phyloP scores from a whole-genome alignment of 805 yeast species.

The Yarrowia keelungensis region DNA sequence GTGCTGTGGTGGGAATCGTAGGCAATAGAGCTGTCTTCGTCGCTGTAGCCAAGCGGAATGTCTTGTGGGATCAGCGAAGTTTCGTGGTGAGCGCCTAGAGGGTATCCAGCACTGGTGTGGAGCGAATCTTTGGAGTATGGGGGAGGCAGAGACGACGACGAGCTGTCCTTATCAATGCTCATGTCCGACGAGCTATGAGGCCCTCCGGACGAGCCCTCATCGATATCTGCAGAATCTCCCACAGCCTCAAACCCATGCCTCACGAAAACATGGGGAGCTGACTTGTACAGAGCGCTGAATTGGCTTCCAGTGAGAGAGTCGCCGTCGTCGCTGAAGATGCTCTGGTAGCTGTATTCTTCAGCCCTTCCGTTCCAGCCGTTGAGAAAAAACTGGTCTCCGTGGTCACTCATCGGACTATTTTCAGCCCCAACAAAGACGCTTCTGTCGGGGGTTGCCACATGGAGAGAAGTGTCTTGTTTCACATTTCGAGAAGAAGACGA shows the following conservation, averaged over 20 bases:
- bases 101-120: background rate
- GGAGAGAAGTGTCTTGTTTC: slow-evolving; percentile 12
- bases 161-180: slow-evolving; percentile 1
- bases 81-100: slow-evolving; percentile 11
- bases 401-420: background rate
- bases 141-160: background rate
- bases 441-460: slow-evolving; percentile 27
- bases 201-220: background rate
- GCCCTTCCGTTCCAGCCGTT: slow-evolving; percentile 25
- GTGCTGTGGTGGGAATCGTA: too few species aligned
- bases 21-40: too few species aligned
- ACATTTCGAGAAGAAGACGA: background rate
- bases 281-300: background rate
- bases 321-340: slow-evolving; percentile 33
- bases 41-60: background rate
- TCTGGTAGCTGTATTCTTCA: slow-evolving; percentile 11
- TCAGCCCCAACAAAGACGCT: slow-evolving; percentile 35
- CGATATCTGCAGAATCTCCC: background rate
- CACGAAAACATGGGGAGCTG: background rate
- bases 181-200: background rate
- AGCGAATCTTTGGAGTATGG: background rate
- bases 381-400: slow-evolving; percentile 20
- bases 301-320: slow-evolving; percentile 16
- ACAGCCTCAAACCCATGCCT: slow-evolving; percentile 21
- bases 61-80: slow-evolving; percentile 5